Evolutionary conservation across 345 rosid species (phyloP).

Genomic region (Arabidopsis arenosa): DNA sequence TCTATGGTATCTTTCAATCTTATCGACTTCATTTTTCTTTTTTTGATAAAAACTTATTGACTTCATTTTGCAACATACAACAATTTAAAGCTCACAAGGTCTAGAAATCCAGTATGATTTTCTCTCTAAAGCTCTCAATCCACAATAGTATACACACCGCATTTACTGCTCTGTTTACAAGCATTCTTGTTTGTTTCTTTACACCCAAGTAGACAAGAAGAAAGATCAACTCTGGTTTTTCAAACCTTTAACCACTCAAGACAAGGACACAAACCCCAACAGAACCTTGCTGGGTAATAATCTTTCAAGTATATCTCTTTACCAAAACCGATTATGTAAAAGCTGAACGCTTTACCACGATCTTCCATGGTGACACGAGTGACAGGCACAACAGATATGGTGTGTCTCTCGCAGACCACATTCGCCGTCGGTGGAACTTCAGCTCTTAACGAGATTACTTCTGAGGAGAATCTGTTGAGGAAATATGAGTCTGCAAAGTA

Average conservation of each 20-base stretch:
- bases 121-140: not conserved
- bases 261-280: conserved; percentile 98
- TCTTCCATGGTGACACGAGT: conserved; percentile 87
- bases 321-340: conserved; percentile 85
- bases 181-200: not conserved
- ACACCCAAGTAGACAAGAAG: conserved; percentile 17
- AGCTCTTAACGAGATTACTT: conserved; percentile 80
- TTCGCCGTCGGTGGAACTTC: conserved; percentile 70
- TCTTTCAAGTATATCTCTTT: conserved; percentile 89
- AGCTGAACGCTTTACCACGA: conserved; percentile 74
- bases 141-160: not conserved
- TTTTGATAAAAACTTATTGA: not conserved
- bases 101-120: not conserved
- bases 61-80: conserved; percentile 7
- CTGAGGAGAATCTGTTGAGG: conserved; percentile 88
- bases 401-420: conserved; percentile 89
- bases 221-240: conserved; percentile 9
- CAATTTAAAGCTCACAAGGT: not conserved
- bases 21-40: not conserved
- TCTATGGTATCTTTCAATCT: not conserved
- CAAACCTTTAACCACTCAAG: conserved; percentile 85
- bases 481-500: conserved; percentile 92
- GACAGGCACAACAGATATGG: conserved; percentile 87
- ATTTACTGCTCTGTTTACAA: conserved; percentile 7
- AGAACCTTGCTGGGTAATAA: conserved; percentile 83